Percentiles rank a stretch among this genome's conserved stretches.
Conservation (phyloP, 208 protist genomes). For the Leptomonas seymouri region DNA sequence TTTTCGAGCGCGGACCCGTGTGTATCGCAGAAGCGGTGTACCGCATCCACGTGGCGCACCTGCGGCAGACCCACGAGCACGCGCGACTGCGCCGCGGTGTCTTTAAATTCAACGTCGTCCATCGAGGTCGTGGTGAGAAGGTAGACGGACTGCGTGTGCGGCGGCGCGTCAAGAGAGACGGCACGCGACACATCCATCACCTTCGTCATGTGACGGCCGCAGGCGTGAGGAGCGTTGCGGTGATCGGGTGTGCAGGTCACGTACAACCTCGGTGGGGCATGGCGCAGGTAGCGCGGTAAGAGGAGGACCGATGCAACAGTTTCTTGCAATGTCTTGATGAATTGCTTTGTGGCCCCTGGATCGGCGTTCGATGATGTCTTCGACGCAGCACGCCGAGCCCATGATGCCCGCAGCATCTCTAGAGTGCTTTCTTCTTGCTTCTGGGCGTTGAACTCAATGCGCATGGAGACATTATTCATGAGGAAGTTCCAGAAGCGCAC, state of each 20-base stretch:
- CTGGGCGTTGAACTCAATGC: too few relatives aligned
- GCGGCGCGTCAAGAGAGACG: slow-evolving; percentile 15
- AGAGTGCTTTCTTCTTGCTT: too few relatives aligned
- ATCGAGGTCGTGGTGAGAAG: slow-evolving; percentile 54
- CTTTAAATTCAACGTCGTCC: slow-evolving; percentile 49
- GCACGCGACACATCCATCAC: slow-evolving; percentile 52
- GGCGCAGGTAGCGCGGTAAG: slow-evolving; percentile 56
- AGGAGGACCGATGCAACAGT: slow-evolving; percentile 9
- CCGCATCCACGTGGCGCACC: slow-evolving; percentile 37
- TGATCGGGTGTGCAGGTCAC: slow-evolving; percentile 54
- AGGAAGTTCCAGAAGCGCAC: too few relatives aligned
- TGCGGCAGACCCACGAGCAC: slow-evolving; percentile 66
- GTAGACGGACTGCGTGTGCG: slow-evolving; percentile 63
- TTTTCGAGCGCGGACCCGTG: slow-evolving; percentile 38
- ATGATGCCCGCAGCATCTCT: slow-evolving; percentile 4
- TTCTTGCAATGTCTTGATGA: slow-evolving; percentile 14
- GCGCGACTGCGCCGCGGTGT: slow-evolving; percentile 32
- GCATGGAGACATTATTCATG: too few relatives aligned
- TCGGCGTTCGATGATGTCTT: background rate
- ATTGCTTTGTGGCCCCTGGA: background rate
- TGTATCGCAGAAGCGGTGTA: slow-evolving; percentile 45
- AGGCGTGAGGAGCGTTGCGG: background rate
- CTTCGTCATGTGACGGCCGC: slow-evolving; percentile 58
- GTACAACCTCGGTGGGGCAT: slow-evolving; percentile 71
- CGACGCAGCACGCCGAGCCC: background rate